A percentile compares a stretch with the other conserved stretches of the same genome.
These are phyloP conservation scores for Fagopyrum esculentum DNA, from an alignment of 148 eudicot genomes.

Conservation along the genomic window DNA sequence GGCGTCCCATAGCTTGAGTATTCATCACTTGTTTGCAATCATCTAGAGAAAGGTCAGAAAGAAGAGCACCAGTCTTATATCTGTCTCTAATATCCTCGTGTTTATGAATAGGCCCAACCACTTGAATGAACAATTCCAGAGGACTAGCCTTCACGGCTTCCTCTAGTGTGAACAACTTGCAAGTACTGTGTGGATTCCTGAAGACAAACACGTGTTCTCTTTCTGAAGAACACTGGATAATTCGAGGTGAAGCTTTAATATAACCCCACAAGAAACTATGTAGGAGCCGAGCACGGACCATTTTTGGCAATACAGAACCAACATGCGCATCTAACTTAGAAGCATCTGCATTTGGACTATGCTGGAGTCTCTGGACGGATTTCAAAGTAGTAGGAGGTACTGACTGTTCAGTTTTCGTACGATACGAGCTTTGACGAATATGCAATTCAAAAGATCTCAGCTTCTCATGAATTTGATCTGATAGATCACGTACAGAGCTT, in stretches of 20 bases:
- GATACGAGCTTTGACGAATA: conserved; percentile 47
- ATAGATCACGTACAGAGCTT: conserved; percentile 45
- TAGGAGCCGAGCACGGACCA: conserved; percentile 80
- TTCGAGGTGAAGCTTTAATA: conserved; percentile 38
- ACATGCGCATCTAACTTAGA: conserved; percentile 41
- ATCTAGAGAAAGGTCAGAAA: conserved; percentile 28
- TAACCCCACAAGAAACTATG: conserved; percentile 71
- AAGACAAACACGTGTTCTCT: conserved; percentile 36
- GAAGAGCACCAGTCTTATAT: conserved; percentile 58
- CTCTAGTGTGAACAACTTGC: conserved; percentile 55
- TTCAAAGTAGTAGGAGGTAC: conserved; percentile 41
- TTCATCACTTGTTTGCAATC: conserved; percentile 71
- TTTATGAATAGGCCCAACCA: conserved; percentile 63
- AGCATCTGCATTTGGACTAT: conserved; percentile 30
- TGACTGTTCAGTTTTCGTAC: conserved; percentile 44
- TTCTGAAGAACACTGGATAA: conserved; percentile 37
- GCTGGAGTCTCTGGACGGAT: conserved; percentile 56
- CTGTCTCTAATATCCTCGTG: conserved; percentile 67
- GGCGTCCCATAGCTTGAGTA: conserved; percentile 64
- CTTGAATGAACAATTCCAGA: conserved; percentile 79
- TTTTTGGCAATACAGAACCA: conserved; percentile 86
- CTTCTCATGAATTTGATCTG: conserved; percentile 66
- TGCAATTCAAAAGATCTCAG: conserved; percentile 68
- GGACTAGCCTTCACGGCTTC: conserved; percentile 82
- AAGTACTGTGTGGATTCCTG: conserved; percentile 74